Base-by-base conservation (phyloP, 2,329 filamentous ascomycete species). In the Pestalotiopsis sp. region DNA sequence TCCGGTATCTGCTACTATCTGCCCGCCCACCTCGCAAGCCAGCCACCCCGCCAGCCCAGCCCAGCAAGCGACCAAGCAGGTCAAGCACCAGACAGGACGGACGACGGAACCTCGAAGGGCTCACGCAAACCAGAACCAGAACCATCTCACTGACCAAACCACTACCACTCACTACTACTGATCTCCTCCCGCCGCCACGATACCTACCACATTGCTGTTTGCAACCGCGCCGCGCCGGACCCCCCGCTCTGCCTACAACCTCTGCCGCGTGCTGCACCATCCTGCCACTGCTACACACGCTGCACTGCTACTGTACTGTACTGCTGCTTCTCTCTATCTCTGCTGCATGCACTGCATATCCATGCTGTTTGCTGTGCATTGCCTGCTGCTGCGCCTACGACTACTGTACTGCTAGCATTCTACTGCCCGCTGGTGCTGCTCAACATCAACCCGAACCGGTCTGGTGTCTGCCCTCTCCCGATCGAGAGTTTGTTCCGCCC, bases 251-350 rank as follows among this genome's bases (percentile, higher is more conserved):
- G 20, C 45, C 45, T 52, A 36, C 31, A 36, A 9, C 31, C 31
- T 36, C 31, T 36, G 31, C 31, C 31, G 31, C 31, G 31, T 7
- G 31, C 31, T 36, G 31, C 31, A 36, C 31, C 31, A 36, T 9
- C 31, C 6, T 36, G 31, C 31, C 9, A 36, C 31, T 36, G 31
- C 31, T 36, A 36, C 31, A 36, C 31, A 36, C 36, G 60, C 60
- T 63, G 60, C 60, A 38, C 60, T 63, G 60, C 60, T 39, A 38
- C 60, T 63, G 60, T 31, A 63, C 36, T 63, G 60, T 27, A 39
- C 60, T 41, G 45, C 45, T 20, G 45, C 45, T 52, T 52, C 41
- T 52, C 31, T 36, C 31, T 17, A 52, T 17, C 45, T 52, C 27
- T 27, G 12, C 23, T 59, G 27, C 57, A 27, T 59, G 60, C 60